phyloP scores from a whole-genome alignment of 495 filamentous ascomycete species.

The Talaromyces wortmannii region DNA sequence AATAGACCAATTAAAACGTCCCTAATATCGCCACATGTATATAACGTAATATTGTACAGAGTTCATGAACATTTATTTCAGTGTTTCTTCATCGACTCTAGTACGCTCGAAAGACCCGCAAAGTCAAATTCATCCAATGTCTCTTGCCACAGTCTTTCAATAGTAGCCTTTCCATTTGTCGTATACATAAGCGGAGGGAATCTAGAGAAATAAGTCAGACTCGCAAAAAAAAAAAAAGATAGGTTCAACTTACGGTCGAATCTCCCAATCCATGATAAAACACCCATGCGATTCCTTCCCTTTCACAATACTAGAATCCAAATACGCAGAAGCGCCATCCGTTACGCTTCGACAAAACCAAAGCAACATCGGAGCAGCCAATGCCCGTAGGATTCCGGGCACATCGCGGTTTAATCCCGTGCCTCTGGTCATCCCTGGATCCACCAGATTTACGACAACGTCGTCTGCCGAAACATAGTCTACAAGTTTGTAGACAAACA shows the following conservation, averaged over 20 bases:
- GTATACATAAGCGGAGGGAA: slow-evolving; percentile 24
- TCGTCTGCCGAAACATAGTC: slow-evolving; percentile 34
- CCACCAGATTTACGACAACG: slow-evolving; percentile 39
- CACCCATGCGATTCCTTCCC: slow-evolving; percentile 38
- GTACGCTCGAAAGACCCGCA: slow-evolving; percentile 22
- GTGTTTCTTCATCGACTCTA: slow-evolving; percentile 6
- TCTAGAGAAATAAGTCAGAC: neutral
- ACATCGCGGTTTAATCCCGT: slow-evolving; percentile 29
- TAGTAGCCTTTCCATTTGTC: slow-evolving; percentile 23
- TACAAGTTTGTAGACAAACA: slow-evolving; percentile 34
- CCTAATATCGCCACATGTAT: no score
- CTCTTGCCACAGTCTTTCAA: slow-evolving; percentile 33
- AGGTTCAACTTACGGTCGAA: slow-evolving; percentile 26
- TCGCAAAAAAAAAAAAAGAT: neutral
- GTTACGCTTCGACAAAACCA: slow-evolving; percentile 17
- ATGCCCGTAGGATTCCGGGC: slow-evolving; percentile 6
- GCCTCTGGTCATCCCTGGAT: slow-evolving; percentile 37
- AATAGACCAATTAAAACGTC: no score
- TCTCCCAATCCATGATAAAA: slow-evolving; percentile 33
- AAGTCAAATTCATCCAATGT: slow-evolving; percentile 35
- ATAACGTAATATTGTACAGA: no score
- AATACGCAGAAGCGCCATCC: slow-evolving; percentile 25
- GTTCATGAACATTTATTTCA: neutral
- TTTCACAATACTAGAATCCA: slow-evolving; percentile 32
- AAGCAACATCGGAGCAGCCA: slow-evolving; percentile 12